Evolutionary conservation across 2,329 filamentous ascomycete genomes (phyloP).

Genomic region (Canariomyces notabilis): DNA sequence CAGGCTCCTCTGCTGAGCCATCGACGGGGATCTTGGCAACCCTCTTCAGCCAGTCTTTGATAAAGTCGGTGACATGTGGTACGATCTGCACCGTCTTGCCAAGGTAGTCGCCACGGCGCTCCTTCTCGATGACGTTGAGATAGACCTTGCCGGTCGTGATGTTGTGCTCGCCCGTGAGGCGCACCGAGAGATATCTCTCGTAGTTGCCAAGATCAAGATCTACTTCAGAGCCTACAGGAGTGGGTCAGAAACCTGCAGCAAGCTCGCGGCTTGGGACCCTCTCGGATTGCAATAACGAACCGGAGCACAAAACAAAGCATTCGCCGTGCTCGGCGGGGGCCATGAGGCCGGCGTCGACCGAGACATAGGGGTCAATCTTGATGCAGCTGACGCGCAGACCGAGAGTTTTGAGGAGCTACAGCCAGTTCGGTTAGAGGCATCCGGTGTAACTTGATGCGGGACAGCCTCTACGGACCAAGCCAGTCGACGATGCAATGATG

Average conservation of each 20-base stretch:
- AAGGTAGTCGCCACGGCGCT: conserved; percentile 67
- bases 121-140: conserved; percentile 74
- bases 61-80: conserved; percentile 85
- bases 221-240: conserved; percentile 29
- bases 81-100: conserved; percentile 88
- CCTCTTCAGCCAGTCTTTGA: conserved; percentile 86
- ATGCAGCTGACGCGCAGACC: conserved; percentile 66
- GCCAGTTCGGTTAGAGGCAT: conserved; percentile 8
- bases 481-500: conserved; percentile 19
- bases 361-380: conserved; percentile 61
- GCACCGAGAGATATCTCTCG: conserved; percentile 40
- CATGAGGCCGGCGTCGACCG: conserved; percentile 69
- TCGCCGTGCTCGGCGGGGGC: conserved; percentile 61
- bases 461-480: conserved; percentile 11
- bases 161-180: conserved; percentile 81
- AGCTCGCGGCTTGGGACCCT: neutral
- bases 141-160: conserved; percentile 98
- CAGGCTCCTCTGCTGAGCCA: conserved; percentile 73
- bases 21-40: conserved; percentile 84
- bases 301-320: conserved; percentile 64
- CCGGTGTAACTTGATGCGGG: neutral
- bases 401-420: conserved; percentile 65
- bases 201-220: conserved; percentile 56
- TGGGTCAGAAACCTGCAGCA: conserved; percentile 3
- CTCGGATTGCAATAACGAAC: neutral